These are phyloP conservation scores for Alnus glutinosa DNA, from an alignment of 306 rosid genomes.

Conservation along the genomic window DNA sequence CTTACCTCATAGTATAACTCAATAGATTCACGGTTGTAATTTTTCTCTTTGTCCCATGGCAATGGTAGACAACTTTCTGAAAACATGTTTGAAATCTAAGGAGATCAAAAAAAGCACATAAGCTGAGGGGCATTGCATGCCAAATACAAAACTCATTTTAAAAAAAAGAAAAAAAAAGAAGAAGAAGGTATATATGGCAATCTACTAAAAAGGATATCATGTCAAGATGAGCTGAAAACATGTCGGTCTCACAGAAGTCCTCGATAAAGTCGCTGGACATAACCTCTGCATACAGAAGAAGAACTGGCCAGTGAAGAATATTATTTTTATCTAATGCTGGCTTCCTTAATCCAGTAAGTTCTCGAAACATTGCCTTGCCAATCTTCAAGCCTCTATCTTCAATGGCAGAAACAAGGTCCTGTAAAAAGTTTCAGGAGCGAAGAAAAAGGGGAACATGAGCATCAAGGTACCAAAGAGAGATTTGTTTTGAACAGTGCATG, in stretches of 20 bases:
- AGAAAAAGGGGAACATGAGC: conserved; percentile 14
- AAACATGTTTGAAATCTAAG: conserved; percentile 79
- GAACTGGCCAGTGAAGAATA: conserved; percentile 94
- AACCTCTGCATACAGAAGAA: conserved; percentile 90
- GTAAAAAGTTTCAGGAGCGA: conserved; percentile 28
- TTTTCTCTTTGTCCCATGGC: conserved; percentile 75
- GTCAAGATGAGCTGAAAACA: conserved; percentile 83
- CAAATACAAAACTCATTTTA: conserved; percentile 16
- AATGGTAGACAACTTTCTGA: conserved; percentile 68
- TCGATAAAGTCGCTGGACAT: conserved; percentile 96
- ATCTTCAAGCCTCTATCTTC: conserved; percentile 73
- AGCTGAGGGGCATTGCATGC: background rate
- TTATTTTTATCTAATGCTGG: conserved; percentile 69
- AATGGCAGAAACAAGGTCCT: conserved; percentile 67
- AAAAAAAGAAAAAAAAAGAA: no score
- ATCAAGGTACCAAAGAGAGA: conserved; percentile 23
- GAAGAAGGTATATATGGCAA: conserved; percentile 1
- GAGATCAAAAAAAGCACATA: conserved; percentile 32
- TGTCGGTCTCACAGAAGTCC: conserved; percentile 93
- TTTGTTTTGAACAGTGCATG: conserved; percentile 6
- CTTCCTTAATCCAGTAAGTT: conserved; percentile 71
- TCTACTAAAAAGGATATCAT: conserved; percentile 74
- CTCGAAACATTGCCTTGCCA: conserved; percentile 69
- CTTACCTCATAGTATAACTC: conserved; percentile 87
- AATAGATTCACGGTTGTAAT: conserved; percentile 62